Percentiles rank a stretch among this genome's conserved stretches.
Evolutionary conservation across 495 filamentous ascomycete species (phyloP).

Genomic region (Staphylotrichum tortipilum): DNA sequence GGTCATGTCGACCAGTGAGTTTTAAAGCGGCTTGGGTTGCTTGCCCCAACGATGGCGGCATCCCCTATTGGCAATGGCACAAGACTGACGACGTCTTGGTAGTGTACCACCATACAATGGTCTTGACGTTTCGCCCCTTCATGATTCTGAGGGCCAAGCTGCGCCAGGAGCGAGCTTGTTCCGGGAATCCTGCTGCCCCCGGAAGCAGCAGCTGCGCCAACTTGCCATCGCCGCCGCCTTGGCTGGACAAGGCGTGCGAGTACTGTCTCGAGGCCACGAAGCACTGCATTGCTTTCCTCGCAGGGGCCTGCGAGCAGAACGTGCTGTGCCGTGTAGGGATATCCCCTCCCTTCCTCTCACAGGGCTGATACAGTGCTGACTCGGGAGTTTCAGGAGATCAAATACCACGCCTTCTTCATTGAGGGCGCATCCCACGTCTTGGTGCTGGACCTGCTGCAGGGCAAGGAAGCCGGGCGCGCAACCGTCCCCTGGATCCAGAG

Average conservation of each 20-base stretch:
- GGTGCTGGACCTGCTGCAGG: not conserved
- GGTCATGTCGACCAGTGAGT: not conserved
- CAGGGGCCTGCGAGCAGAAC: not conserved
- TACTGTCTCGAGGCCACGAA: not conserved
- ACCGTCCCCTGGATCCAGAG: not conserved
- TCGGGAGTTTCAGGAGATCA: not conserved
- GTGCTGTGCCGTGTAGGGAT: not conserved
- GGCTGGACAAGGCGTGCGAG: conserved; percentile 1
- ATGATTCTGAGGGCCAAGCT: not conserved
- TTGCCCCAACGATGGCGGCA: too few relatives aligned
- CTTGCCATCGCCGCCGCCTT: not conserved
- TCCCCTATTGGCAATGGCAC: not conserved
- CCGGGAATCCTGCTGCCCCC: too few relatives aligned
- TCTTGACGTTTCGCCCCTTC: not conserved
- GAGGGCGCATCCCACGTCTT: not conserved
- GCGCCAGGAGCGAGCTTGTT: not conserved
- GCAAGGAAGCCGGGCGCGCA: not conserved
- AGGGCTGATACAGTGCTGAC: not conserved
- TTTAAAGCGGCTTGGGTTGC: too few relatives aligned
- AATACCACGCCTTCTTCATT: not conserved
- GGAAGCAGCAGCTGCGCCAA: too few relatives aligned
- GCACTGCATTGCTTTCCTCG: not conserved
- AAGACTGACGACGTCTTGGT: not conserved
- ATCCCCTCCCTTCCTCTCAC: too few relatives aligned
- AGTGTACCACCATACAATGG: conserved; percentile 1